These are phyloP conservation scores for Manihot esculenta DNA, from an alignment of 441 rosid species.

Conservation along the genomic window DNA sequence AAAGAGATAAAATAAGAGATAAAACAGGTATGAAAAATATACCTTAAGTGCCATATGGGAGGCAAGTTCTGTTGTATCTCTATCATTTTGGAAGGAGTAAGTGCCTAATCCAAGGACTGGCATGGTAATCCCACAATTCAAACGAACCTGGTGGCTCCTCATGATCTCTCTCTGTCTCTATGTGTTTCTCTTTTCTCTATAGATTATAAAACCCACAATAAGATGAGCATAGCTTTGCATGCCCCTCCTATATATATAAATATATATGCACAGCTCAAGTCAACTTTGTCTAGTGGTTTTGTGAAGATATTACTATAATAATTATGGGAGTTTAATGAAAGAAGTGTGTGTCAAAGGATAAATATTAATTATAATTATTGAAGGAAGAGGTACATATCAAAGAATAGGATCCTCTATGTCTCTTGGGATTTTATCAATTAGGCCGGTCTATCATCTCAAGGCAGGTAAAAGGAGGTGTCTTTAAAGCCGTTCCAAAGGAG, in stretches of 20 bases:
- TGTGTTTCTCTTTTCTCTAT: neutral
- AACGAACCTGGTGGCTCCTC: slow-evolving; percentile 37
- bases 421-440: slow-evolving; percentile 51
- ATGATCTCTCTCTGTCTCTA: slow-evolving; percentile 1
- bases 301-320: slow-evolving; percentile 6
- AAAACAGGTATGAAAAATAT: neutral
- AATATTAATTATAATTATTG: neutral
- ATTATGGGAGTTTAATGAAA: no score
- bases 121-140: slow-evolving; percentile 61
- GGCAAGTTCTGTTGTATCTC: slow-evolving; percentile 52
- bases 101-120: slow-evolving; percentile 82
- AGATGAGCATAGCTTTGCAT: neutral
- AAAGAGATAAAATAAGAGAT: neutral
- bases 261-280: slow-evolving; percentile 32
- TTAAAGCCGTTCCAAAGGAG: neutral
- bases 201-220: neutral
- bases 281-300: slow-evolving; percentile 47
- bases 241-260: neutral
- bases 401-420: slow-evolving; percentile 74
- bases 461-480: no score
- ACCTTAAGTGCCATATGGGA: slow-evolving; percentile 67
- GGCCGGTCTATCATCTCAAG: slow-evolving; percentile 17
- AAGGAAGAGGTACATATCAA: slow-evolving; percentile 15
- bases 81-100: slow-evolving; percentile 48
- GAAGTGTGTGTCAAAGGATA: no score